Evolutionary conservation across 352 stramenopile genomes (phyloP).

Genomic region (Phytophthora europaea): DNA sequence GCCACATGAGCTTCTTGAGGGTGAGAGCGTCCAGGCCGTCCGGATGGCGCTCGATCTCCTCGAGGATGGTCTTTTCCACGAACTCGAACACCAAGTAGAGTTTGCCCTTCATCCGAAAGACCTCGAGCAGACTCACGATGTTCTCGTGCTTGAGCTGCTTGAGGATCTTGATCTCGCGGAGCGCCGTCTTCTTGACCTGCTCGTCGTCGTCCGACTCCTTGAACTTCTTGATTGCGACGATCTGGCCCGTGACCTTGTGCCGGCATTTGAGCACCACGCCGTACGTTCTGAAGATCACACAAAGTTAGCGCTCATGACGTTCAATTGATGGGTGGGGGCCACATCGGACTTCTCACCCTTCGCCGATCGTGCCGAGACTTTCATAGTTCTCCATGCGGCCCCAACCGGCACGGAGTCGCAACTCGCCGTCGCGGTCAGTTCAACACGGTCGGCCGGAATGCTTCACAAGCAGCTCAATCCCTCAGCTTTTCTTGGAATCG

Average conservation of each 20-base stretch:
- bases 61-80: slow-evolving; percentile 90
- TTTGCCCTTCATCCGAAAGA: slow-evolving; percentile 88
- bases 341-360: slow-evolving; percentile 62
- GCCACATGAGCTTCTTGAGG: slow-evolving; percentile 88
- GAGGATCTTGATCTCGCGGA: slow-evolving; percentile 88
- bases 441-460: slow-evolving; percentile 1
- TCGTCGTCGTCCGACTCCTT: slow-evolving; percentile 93
- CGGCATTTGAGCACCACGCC: slow-evolving; percentile 90
- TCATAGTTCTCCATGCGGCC: slow-evolving; percentile 89
- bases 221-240: slow-evolving; percentile 94
- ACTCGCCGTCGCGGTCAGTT: slow-evolving; percentile 16
- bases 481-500: slow-evolving; percentile 25
- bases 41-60: slow-evolving; percentile 91
- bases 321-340: neutral
- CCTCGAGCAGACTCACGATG: slow-evolving; percentile 89
- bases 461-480: slow-evolving; percentile 10
- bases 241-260: slow-evolving; percentile 83
- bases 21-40: slow-evolving; percentile 72
- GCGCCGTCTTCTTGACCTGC: slow-evolving; percentile 89
- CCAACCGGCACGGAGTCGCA: slow-evolving; percentile 6
- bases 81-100: slow-evolving; percentile 92
- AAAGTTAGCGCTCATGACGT: neutral
- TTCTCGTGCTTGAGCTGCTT: slow-evolving; percentile 91
- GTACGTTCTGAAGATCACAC: slow-evolving; percentile 64
- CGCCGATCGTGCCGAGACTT: slow-evolving; percentile 87